These are phyloP conservation scores for Helminthosporium solani DNA, from an alignment of 2,329 filamentous ascomycete species.

Conservation along the genomic window DNA sequence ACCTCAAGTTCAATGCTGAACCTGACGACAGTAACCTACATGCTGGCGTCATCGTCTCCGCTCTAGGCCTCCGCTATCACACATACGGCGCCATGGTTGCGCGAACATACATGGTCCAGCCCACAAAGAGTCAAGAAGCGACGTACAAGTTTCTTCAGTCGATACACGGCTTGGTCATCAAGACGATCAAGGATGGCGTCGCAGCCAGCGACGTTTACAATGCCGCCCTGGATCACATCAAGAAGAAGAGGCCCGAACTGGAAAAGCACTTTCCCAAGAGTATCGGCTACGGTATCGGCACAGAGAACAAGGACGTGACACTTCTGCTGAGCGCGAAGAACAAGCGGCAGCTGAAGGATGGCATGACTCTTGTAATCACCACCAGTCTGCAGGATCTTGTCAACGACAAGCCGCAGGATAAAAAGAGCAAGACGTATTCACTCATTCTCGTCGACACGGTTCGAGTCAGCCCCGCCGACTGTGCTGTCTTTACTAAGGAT, in stretches of 20 bases:
- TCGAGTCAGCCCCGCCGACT: conserved; percentile 75
- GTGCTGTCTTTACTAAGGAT: conserved; percentile 89
- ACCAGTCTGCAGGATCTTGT: conserved; percentile 88
- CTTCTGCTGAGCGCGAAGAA: conserved; percentile 88
- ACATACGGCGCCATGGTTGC: conserved; percentile 92
- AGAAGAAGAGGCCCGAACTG: conserved; percentile 88
- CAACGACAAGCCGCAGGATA: conserved; percentile 83
- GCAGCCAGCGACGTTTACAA: conserved; percentile 86
- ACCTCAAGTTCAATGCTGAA: conserved; percentile 76
- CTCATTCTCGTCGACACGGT: conserved; percentile 91
- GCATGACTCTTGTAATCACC: conserved; percentile 92
- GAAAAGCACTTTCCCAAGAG: conserved; percentile 95
- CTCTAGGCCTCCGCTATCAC: conserved; percentile 90
- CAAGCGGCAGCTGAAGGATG: conserved; percentile 78
- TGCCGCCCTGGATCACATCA: conserved; percentile 79
- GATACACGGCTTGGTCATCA: conserved; percentile 86
- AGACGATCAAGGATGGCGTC: conserved; percentile 84
- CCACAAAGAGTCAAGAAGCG: conserved; percentile 91
- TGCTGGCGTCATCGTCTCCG: conserved; percentile 89
- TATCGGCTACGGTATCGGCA: conserved; percentile 86
- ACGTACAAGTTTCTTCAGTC: conserved; percentile 87
- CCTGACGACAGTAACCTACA: conserved; percentile 80
- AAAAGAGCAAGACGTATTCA: conserved; percentile 85
- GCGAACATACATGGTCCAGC: conserved; percentile 93
- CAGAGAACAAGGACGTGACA: conserved; percentile 83